Conservation (phyloP, 2,329 filamentous ascomycete genomes). For the Nemania sp. region DNA sequence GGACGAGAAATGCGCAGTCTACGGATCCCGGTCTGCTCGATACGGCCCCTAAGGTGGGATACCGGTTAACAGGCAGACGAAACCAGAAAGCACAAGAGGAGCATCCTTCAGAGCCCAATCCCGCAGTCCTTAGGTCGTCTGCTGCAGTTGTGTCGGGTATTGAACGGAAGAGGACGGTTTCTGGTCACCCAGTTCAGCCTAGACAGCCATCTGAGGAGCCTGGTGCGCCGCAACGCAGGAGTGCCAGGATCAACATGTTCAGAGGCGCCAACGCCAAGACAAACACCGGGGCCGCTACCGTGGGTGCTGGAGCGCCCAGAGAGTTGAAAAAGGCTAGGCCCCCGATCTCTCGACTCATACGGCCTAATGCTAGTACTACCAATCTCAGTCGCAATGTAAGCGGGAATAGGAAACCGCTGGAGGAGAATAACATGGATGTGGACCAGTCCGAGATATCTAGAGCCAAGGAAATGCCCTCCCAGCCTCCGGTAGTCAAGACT, state of each 20-base stretch:
- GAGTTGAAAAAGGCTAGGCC: constrained; percentile 86
- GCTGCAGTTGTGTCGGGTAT: constrained; percentile 47
- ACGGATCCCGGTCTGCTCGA: constrained; percentile 57
- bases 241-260: constrained; percentile 70
- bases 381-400: constrained; percentile 86
- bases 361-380: constrained; percentile 66
- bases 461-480: constrained; percentile 48
- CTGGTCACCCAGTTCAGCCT: constrained; percentile 70
- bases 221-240: constrained; percentile 67
- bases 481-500: constrained; percentile 44
- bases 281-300: constrained; percentile 58
- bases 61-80: constrained; percentile 53
- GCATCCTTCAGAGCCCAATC: constrained; percentile 46
- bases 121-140: constrained; percentile 44
- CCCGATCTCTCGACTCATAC: constrained; percentile 66
- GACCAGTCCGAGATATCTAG: constrained; percentile 66
- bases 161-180: constrained; percentile 89
- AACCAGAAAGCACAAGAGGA: constrained; percentile 45
- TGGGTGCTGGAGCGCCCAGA: constrained; percentile 64
- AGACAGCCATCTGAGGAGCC: constrained; percentile 62
- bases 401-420: constrained; percentile 78
- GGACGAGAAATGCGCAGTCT: constrained; percentile 57
- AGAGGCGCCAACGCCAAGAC: constrained; percentile 69
- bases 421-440: constrained; percentile 68
- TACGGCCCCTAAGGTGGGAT: constrained; percentile 66